Evolutionary conservation across 2,329 filamentous ascomycete genomes (phyloP), one percentile per base, ranked within the genome.

Genomic region (Trichophyton verrucosum): DNA sequence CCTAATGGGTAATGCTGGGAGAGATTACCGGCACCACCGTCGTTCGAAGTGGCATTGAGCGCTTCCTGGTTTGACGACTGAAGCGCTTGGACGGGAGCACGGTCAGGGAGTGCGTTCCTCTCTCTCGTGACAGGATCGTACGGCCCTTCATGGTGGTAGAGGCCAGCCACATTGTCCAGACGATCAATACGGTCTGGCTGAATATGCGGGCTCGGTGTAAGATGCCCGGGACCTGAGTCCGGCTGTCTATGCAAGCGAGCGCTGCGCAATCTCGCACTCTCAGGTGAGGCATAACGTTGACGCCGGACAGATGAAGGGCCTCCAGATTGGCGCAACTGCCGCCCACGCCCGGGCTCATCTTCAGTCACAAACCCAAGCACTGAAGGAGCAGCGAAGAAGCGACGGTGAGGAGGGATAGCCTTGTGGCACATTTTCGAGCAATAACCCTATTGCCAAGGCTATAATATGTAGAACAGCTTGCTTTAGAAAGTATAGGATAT

Each of bases 101-200:
- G 75, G 60, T 79, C 76, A 66, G 77, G 79, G 67, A 84, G 79
- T 3, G 76, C 78, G 74, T 96, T 96, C 56, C 89, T 82, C 11
- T 87, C 83, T 1, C 86, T 78, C 59, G 89, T 79, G 1, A 89
- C 87, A 8, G 91, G 89, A 71, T 97, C 92, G 67, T 88, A 97
- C 0, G 92, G 92, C 0, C 92, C 91, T 65, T 87, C 89, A 68
- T 97, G 92, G 72, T 96, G 92, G 73, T 95, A 96, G 40, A n/a
- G 20, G 4, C 36, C 30, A 8, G 27, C 20, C 20, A 22, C 53
- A 27, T n/a, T 22, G 1, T 80, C 75, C 1, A 97, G 82, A 3
- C 78, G 77, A 71, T 96, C 92, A 68, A 97, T 94, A 7, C 80
- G 79, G 72, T 97, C 91, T 1, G 89, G 82, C 53, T 9, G 81